These are phyloP conservation scores for Peterozyma xylosa DNA, from an alignment of 805 yeast genomes.

Conservation along the genomic window DNA sequence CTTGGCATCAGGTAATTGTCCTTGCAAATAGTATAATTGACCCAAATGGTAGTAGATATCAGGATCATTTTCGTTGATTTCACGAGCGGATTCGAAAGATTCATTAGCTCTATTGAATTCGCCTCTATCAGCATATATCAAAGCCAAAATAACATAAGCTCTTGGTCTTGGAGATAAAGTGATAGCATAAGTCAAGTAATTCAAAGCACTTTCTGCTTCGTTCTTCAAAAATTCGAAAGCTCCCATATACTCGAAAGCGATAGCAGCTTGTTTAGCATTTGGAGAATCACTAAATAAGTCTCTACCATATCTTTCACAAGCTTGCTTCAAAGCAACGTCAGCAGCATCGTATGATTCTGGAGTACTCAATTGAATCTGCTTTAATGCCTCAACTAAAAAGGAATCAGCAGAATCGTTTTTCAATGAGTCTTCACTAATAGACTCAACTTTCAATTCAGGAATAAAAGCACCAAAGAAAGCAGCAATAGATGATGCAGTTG, in stretches of 20 bases:
- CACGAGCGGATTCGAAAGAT: slow-evolving; percentile 67
- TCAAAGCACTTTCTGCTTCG: slow-evolving; percentile 58
- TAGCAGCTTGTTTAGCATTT: slow-evolving; percentile 42
- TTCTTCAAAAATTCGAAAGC: slow-evolving; percentile 78
- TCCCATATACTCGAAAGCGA: slow-evolving; percentile 80
- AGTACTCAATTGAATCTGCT: slow-evolving; percentile 37
- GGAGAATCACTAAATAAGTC: slow-evolving; percentile 25
- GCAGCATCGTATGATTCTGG: slow-evolving; percentile 58
- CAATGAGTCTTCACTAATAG: slow-evolving; percentile 37
- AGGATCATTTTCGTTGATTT: slow-evolving; percentile 60
- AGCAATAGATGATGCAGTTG: slow-evolving; percentile 76
- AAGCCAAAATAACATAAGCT: slow-evolving; percentile 75
- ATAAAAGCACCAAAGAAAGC: slow-evolving; percentile 87
- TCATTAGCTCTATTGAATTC: slow-evolving; percentile 49
- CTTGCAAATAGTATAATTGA: slow-evolving; percentile 79
- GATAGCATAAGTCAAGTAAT: slow-evolving; percentile 58
- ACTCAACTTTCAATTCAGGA: slow-evolving; percentile 43
- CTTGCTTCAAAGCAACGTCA: slow-evolving; percentile 49
- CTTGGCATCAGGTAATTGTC: slow-evolving; percentile 66
- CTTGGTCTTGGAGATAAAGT: slow-evolving; percentile 68
- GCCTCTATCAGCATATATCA: slow-evolving; percentile 76
- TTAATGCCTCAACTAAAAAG: slow-evolving; percentile 58
- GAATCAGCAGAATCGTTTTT: slow-evolving; percentile 53
- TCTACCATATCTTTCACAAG: slow-evolving; percentile 34
- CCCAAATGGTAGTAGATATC: slow-evolving; percentile 93